These are phyloP conservation scores for Diaporthe humulicola DNA, from an alignment of 2,329 filamentous ascomycete genomes.

Conservation along the genomic window DNA sequence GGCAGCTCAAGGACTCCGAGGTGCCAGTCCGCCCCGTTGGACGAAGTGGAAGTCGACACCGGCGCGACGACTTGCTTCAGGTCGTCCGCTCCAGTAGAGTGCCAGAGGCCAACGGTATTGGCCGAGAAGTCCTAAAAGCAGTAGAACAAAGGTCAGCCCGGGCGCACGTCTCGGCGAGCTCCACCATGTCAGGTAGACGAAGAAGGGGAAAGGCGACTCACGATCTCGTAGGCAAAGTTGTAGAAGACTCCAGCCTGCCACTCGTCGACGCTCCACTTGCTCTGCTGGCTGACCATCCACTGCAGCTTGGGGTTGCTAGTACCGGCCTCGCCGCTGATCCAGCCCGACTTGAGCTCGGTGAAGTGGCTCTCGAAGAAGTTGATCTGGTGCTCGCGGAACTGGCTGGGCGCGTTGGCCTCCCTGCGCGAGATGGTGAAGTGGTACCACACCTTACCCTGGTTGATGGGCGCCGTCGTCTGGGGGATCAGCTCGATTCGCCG, in stretches of 20 bases:
- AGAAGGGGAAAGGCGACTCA: conserved; percentile 68
- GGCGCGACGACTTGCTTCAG: conserved; percentile 71
- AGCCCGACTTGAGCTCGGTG: conserved; percentile 80
- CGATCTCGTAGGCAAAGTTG: conserved; percentile 59
- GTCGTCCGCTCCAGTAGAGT: conserved; percentile 72
- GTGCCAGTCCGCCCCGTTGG: conserved; percentile 80
- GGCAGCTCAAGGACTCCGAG: conserved; percentile 77
- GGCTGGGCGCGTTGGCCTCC: conserved; percentile 70
- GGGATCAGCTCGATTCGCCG: conserved; percentile 81
- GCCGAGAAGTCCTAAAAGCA: conserved; percentile 66
- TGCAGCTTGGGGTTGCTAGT: conserved; percentile 66
- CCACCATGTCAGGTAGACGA: conserved; percentile 57
- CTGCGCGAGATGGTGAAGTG: conserved; percentile 77
- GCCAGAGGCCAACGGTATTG: conserved; percentile 76
- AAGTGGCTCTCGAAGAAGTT: conserved; percentile 78
- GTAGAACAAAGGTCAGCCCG: not conserved
- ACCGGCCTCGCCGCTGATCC: conserved; percentile 62
- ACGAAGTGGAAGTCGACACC: conserved; percentile 68
- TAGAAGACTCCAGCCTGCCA: conserved; percentile 77
- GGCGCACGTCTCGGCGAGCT: too few species aligned
- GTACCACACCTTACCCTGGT: conserved; percentile 76
- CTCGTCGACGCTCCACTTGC: conserved; percentile 70
- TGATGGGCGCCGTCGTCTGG: conserved; percentile 75
- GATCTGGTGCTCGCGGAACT: conserved; percentile 76
- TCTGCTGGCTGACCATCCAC: conserved; percentile 74